Conservation (phyloP, 1,139 yeast species). For the Geotrichum candidum region DNA sequence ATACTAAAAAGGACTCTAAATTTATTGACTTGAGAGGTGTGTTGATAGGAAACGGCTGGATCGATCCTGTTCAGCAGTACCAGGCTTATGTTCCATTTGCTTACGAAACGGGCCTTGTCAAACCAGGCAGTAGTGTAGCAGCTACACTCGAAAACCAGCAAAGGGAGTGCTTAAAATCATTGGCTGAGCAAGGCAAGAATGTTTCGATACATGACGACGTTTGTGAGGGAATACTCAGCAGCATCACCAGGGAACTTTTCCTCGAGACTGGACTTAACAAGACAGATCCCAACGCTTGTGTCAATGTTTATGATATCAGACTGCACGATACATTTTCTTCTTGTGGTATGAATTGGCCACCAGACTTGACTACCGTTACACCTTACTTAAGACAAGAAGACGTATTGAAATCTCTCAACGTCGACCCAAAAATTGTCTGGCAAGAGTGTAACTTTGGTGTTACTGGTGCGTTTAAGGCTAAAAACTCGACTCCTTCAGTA, state of each 20-base stretch:
- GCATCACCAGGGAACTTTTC: conserved; percentile 21
- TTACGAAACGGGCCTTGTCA: conserved; percentile 52
- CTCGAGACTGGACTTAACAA: conserved; percentile 20
- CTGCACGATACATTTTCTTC: conserved; percentile 68
- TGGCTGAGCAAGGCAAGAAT: conserved; percentile 22
- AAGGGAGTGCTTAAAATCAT: conserved; percentile 25
- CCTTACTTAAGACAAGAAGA: conserved; percentile 53
- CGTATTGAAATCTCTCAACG: conserved; percentile 52
- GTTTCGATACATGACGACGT: conserved; percentile 27
- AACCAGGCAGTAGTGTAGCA: conserved; percentile 28
- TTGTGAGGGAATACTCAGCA: conserved; percentile 31
- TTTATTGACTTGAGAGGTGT: conserved; percentile 53
- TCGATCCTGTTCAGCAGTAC: conserved; percentile 80
- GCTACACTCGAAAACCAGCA: conserved; percentile 31
- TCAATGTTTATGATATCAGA: conserved; percentile 77
- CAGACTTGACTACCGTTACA: conserved; percentile 52
- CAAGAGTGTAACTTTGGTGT: conserved; percentile 67
- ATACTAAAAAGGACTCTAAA: conserved; percentile 9
- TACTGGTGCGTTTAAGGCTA: conserved; percentile 46
- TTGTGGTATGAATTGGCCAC: conserved; percentile 96
- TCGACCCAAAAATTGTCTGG: conserved; percentile 46
- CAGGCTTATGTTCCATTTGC: conserved; percentile 74
- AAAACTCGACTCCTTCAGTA: conserved; percentile 54
- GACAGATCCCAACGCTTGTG: conserved; percentile 41
- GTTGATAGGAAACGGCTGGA: conserved; percentile 91